A percentile compares a stretch with the other conserved stretches of the same genome.
These are phyloP conservation scores for Poronia punctata DNA, from an alignment of 495 filamentous ascomycete species.

Conservation along the genomic window DNA sequence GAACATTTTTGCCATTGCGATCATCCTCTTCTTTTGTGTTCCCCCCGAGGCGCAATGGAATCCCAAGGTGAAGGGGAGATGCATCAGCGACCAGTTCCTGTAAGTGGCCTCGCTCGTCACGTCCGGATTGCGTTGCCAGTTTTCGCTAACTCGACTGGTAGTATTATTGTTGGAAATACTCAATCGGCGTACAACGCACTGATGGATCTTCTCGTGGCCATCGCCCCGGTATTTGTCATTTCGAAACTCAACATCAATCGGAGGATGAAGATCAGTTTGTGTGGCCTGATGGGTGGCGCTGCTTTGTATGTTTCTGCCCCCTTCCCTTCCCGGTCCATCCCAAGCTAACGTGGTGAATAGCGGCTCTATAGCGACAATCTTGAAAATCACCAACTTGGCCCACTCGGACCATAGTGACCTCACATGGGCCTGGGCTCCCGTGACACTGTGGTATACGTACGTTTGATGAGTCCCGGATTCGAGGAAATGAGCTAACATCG, in stretches of 20 bases:
- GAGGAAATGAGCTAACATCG: neutral
- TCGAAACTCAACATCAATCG: slow-evolving; percentile 25
- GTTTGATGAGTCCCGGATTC: too few species aligned
- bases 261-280: slow-evolving; percentile 29
- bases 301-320: slow-evolving; percentile 34
- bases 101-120: too few species aligned
- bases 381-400: too few species aligned
- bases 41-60: slow-evolving; percentile 11
- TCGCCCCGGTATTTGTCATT: slow-evolving; percentile 29
- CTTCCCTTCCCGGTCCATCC: too few species aligned
- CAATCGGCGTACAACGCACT: slow-evolving; percentile 23
- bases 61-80: neutral
- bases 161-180: too few species aligned
- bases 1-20: slow-evolving; percentile 8
- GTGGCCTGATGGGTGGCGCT: slow-evolving; percentile 31
- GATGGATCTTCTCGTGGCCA: slow-evolving; percentile 28
- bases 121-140: too few species aligned
- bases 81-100: slow-evolving; percentile 3
- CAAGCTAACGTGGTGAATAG: neutral
- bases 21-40: slow-evolving; percentile 11
- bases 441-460: slow-evolving; percentile 14
- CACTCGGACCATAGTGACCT: slow-evolving; percentile 11
- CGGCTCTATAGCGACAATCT: too few species aligned
- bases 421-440: slow-evolving; percentile 9
- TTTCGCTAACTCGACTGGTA: too few species aligned